Conservation (phyloP, 495 filamentous ascomycete species). For the Penicillium simplicissimum region DNA sequence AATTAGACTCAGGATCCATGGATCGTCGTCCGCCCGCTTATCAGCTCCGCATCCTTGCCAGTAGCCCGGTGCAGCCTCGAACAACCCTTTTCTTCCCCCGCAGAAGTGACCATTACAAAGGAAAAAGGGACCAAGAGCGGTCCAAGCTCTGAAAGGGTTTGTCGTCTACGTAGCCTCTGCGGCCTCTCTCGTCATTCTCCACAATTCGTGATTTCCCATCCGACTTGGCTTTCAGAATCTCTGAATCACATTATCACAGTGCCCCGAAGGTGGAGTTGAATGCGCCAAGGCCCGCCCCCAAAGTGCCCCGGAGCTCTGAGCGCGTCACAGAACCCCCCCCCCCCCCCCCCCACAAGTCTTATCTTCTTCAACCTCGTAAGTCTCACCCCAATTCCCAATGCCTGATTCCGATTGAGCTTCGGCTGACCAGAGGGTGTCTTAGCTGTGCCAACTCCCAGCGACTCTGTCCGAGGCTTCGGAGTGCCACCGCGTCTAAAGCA, state of each 20-base stretch:
- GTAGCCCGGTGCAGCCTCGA: neutral
- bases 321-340: neutral
- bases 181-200: neutral
- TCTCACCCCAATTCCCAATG: neutral
- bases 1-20: neutral
- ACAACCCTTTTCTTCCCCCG: neutral
- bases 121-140: neutral
- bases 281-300: constrained; percentile 13
- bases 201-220: neutral
- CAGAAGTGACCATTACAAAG: neutral
- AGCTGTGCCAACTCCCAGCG: neutral
- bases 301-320: constrained; percentile 16
- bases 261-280: constrained; percentile 1
- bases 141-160: neutral
- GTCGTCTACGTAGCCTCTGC: neutral
- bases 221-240: constrained; percentile 1
- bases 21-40: constrained; percentile 1
- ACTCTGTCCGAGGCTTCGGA: neutral
- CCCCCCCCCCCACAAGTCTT: neutral
- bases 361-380: neutral
- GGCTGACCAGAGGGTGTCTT: neutral
- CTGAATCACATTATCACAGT: too few relatives aligned
- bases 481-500: neutral
- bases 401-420: neutral
- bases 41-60: constrained; percentile 1